Evolutionary conservation across 139 green algal species (phyloP).

Genomic region (Auxenochlorella protothecoides): DNA sequence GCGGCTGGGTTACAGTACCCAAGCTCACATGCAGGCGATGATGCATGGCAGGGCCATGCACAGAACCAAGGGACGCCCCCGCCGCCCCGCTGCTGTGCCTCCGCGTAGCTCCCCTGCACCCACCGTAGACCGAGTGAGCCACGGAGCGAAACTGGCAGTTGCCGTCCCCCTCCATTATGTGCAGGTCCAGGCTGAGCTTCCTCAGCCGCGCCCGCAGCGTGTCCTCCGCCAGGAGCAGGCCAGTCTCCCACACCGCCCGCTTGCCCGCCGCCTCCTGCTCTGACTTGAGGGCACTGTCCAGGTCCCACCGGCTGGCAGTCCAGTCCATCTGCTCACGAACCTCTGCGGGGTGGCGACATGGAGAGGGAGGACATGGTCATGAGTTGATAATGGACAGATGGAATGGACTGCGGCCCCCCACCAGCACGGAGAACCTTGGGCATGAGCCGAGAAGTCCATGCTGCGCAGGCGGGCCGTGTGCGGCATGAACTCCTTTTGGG

Average conservation of each 20-base stretch:
- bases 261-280: slow-evolving; percentile 12
- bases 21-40: neutral
- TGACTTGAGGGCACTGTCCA: slow-evolving; percentile 30
- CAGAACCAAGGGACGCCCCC: neutral
- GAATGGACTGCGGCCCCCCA: too few relatives aligned
- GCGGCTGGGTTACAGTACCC: neutral
- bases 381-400: too few relatives aligned
- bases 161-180: slow-evolving; percentile 42
- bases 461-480: too few relatives aligned
- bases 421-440: too few relatives aligned
- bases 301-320: slow-evolving; percentile 22
- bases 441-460: too few relatives aligned
- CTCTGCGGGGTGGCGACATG: neutral
- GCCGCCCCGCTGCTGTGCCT: neutral
- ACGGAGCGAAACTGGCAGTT: slow-evolving; percentile 62
- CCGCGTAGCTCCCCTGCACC: neutral
- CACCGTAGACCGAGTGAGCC: slow-evolving; percentile 42
- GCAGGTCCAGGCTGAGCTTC: slow-evolving; percentile 47
- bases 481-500: too few relatives aligned
- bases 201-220: slow-evolving; percentile 32
- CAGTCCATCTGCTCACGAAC: slow-evolving; percentile 9
- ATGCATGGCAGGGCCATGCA: neutral
- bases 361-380: neutral
- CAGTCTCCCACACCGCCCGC: neutral
- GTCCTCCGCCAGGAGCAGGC: slow-evolving; percentile 4